Evolutionary conservation across 768 basidiomycete genomes (phyloP), one percentile per base, ranked within the genome.

Genomic region (Thelephora ganbajun): DNA sequence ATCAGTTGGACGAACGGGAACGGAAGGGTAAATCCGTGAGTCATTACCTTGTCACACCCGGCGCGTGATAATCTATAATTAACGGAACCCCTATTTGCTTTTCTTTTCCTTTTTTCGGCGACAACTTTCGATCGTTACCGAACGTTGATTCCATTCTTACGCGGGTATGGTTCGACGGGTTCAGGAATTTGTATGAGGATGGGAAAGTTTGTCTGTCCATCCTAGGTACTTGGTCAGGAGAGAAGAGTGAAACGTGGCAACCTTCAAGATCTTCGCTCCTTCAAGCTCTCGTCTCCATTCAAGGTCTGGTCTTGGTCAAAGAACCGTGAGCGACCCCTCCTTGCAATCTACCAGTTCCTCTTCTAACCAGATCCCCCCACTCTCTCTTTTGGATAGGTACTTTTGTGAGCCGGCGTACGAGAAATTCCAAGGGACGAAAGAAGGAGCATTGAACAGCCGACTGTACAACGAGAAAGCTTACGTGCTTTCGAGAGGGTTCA

Each of bases 141-240:
- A n/a, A 16, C 23, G 14, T 37, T 5, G 6, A 36, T 33, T 48
- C 26, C 46, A 6, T 12, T 11, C 33, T 16, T 26, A 6, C 37
- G 12, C 2, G 44, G 35, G 33, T 23, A 26, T 18, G 18, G 19
- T 41, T n/a, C 36, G 6, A 48, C 23, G 6, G 34, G 35, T 26
- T 19, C 51, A 87, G 84, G 36, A 94, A 94, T 65, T 63, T 96
- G 36, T 97, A 97, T 52, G 91, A 93, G 58, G 92, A 96, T 53
- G 92, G 92, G 39, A 94, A 94, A 62, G 90, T 94, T 26, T 94
- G 91, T 56, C 63, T 94, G 36, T 93, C 90, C 13, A 88, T 94
- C 44, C 66, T 94, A 6, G 88, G 88, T 13, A 93, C 91, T 0
- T 96, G 92, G 92, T 73, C 79, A 6, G 92, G 92, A 7, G 93